phyloP scores from a whole-genome alignment of 768 basidiomycete genomes.

The Pleurotus tuber-regium region DNA sequence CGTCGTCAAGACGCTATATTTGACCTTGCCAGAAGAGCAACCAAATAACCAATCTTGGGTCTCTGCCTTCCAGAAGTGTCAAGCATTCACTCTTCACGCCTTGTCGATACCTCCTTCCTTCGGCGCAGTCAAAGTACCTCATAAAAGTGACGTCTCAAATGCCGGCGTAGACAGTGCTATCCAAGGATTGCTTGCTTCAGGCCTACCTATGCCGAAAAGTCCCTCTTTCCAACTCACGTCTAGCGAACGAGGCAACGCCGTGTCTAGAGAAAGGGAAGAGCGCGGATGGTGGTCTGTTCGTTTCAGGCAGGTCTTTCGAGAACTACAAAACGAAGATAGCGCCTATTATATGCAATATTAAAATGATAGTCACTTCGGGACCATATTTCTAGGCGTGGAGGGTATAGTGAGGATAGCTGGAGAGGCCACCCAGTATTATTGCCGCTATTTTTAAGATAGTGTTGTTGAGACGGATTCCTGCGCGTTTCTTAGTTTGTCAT shows the following conservation, averaged over 20 bases:
- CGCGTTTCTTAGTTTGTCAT: no score
- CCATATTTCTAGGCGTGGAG: no score
- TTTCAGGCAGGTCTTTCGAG: constrained; percentile 60
- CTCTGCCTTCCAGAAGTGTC: constrained; percentile 51
- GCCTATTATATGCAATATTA: neutral
- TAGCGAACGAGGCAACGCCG: constrained; percentile 14
- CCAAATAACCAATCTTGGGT: constrained; percentile 35
- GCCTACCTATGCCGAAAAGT: constrained; percentile 66
- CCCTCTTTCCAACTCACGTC: constrained; percentile 56
- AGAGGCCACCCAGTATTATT: no score
- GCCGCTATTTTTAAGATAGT: no score
- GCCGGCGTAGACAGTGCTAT: constrained; percentile 33
- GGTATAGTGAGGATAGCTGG: no score
- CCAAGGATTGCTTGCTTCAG: constrained; percentile 36
- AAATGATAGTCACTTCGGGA: no score
- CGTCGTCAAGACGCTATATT: constrained; percentile 30
- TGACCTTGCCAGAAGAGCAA: constrained; percentile 23
- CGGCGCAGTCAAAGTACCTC: constrained; percentile 15
- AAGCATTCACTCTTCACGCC: constrained; percentile 41
- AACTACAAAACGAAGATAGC: constrained; percentile 40
- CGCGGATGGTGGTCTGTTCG: constrained; percentile 72
- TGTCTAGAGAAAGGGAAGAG: constrained; percentile 58
- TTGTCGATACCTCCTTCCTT: constrained; percentile 26
- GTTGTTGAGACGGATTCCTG: no score
- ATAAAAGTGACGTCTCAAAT: constrained; percentile 20